phyloP scores from a whole-genome alignment of 108 stramenopile genomes.

The Cyclotella choctawhatcheeana region DNA sequence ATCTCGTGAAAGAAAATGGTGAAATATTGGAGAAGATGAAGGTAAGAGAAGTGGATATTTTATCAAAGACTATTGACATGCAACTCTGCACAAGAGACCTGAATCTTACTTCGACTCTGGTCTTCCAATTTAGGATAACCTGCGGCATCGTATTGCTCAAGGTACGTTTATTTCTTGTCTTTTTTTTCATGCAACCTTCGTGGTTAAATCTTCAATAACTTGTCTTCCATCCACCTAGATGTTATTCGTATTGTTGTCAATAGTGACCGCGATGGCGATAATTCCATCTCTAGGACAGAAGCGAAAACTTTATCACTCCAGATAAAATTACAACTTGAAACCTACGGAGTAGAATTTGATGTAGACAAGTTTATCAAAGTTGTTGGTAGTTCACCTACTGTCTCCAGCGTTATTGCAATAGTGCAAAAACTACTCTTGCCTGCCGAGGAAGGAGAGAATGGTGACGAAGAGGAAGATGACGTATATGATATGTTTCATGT shows the following conservation, averaged over 20 bases:
- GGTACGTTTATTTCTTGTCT: too few species aligned
- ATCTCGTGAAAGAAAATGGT: constrained; percentile 52
- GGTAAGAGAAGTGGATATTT: constrained; percentile 21
- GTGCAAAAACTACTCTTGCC: constrained; percentile 26
- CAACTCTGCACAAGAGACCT: neutral
- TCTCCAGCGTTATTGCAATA: constrained; percentile 33
- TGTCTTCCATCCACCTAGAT: too few species aligned
- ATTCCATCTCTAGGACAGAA: constrained; percentile 30
- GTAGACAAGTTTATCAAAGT: constrained; percentile 41
- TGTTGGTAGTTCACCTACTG: constrained; percentile 26
- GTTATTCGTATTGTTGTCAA: constrained; percentile 32
- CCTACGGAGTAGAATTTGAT: constrained; percentile 46
- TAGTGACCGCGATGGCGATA: constrained; percentile 35
- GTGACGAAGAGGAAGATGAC: constrained; percentile 27
- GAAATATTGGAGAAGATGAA: constrained; percentile 40
- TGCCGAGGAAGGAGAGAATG: neutral
- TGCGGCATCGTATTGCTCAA: constrained; percentile 43
- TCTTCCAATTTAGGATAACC: constrained; percentile 22
- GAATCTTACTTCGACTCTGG: constrained; percentile 2
- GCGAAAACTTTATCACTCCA: constrained; percentile 31
- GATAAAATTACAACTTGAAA: constrained; percentile 40
- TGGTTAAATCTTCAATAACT: too few species aligned
- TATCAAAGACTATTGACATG: neutral
- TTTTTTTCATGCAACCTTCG: too few species aligned
- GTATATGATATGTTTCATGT: constrained; percentile 35